Conservation (phyloP, 495 filamentous ascomycete species). For the Annulohypoxylon maeteangense region DNA sequence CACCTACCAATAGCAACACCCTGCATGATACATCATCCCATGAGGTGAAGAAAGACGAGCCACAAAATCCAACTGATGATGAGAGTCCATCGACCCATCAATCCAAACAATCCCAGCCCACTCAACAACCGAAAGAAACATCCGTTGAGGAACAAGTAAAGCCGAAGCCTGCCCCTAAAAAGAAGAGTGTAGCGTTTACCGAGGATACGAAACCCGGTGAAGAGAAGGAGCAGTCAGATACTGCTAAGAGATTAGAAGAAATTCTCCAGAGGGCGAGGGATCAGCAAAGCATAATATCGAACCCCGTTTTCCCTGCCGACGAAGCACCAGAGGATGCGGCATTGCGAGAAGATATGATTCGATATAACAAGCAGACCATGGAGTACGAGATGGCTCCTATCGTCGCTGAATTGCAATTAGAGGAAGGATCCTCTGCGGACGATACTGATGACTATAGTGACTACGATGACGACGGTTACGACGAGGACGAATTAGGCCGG, state of each 20-base stretch:
- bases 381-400: constrained; percentile 80
- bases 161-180: constrained; percentile 26
- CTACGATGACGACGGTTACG: constrained; percentile 59
- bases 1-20: constrained; percentile 16
- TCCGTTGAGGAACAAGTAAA: constrained; percentile 4
- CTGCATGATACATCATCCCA: constrained; percentile 27
- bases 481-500: constrained; percentile 74
- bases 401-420: constrained; percentile 90
- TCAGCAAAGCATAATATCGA: constrained; percentile 54
- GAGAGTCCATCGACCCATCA: constrained; percentile 1
- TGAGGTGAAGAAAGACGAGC: not conserved
- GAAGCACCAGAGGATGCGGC: constrained; percentile 83
- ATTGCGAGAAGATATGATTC: constrained; percentile 90
- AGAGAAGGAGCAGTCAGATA: constrained; percentile 49
- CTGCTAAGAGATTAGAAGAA: constrained; percentile 57
- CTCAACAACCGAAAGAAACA: constrained; percentile 2
- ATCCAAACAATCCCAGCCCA: not conserved
- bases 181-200: constrained; percentile 61
- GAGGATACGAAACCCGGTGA: constrained; percentile 65
- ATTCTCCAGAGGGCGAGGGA: constrained; percentile 61
- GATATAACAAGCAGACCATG: constrained; percentile 74
- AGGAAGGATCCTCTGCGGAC: constrained; percentile 71
- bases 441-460: constrained; percentile 66
- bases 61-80: not conserved
- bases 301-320: constrained; percentile 62